Conservation (phyloP, 768 basidiomycete species). For the Neoboletus brunneissimus region DNA sequence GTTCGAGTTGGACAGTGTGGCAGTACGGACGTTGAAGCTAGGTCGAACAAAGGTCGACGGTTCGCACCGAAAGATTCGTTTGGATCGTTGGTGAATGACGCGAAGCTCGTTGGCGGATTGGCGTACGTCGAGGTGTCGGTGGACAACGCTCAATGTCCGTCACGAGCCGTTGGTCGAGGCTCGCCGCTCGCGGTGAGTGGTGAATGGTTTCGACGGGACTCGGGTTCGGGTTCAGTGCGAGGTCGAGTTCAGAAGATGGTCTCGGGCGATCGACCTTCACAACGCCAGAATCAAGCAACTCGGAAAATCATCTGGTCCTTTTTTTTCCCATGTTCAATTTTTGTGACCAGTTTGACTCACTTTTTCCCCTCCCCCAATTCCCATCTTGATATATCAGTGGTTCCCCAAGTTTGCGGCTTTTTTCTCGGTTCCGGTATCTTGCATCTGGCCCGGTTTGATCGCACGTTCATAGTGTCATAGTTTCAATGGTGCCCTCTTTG, state of each 20-base stretch:
- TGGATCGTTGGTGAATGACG: background rate
- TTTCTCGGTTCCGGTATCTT: background rate
- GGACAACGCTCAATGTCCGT: background rate
- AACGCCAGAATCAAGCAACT: background rate
- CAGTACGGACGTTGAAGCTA: no score
- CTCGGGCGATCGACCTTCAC: background rate
- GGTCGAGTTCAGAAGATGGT: background rate
- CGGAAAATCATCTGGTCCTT: constrained; percentile 2
- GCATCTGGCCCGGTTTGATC: background rate
- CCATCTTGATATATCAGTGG: background rate
- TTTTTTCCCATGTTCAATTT: background rate
- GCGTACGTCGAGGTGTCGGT: no score
- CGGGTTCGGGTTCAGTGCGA: background rate
- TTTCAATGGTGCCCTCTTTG: background rate
- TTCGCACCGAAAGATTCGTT: no score
- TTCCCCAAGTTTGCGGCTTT: background rate
- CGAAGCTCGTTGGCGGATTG: no score
- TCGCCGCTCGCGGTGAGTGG: no score
- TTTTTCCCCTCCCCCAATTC: background rate
- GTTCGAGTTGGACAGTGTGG: background rate
- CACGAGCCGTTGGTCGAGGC: no score
- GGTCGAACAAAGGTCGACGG: no score
- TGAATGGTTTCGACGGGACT: no score
- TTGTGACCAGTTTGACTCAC: background rate
- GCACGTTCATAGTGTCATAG: no score